phyloP scores from a whole-genome alignment of 2,329 filamentous ascomycete species.

The Claviceps africana region DNA sequence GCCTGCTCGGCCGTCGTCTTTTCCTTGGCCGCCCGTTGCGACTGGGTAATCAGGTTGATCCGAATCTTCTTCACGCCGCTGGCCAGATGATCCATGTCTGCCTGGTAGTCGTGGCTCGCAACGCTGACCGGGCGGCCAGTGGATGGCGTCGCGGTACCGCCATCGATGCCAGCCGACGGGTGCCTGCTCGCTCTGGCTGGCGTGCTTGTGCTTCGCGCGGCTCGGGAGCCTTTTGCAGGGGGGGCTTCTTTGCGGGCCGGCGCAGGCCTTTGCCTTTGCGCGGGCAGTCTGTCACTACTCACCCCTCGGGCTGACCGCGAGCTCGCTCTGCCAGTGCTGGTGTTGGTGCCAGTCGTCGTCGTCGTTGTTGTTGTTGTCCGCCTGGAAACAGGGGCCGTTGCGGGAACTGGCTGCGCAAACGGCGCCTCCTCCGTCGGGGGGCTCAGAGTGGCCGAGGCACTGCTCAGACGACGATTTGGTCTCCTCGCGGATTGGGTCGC shows the following conservation, averaged over 20 bases:
- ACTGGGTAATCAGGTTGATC: constrained; percentile 45
- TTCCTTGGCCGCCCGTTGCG: constrained; percentile 41
- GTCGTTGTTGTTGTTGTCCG: constrained; percentile 18
- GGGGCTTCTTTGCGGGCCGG: constrained; percentile 29
- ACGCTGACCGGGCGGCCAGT: constrained; percentile 1
- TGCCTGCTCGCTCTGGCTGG: constrained; percentile 10
- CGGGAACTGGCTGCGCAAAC: background rate
- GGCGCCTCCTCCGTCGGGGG: constrained; percentile 10
- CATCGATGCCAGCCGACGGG: constrained; percentile 6
- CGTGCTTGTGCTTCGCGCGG: constrained; percentile 22
- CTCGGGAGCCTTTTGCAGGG: constrained; percentile 18
- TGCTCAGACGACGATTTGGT: constrained; percentile 34
- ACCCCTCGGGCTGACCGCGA: constrained; percentile 17
- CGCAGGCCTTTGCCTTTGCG: constrained; percentile 46
- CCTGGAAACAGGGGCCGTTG: constrained; percentile 2
- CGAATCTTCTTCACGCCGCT: constrained; percentile 48
- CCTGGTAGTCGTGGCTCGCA: constrained; percentile 9
- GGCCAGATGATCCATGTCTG: constrained; percentile 41
- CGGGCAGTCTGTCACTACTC: constrained; percentile 28
- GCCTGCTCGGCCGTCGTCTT: constrained; percentile 6
- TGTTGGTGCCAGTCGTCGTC: background rate
- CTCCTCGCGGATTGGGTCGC: constrained; percentile 18
- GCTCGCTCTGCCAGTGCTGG: constrained; percentile 15
- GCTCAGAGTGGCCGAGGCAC: constrained; percentile 24
- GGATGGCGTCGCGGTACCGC: constrained; percentile 7